Percentiles rank a stretch among this genome's conserved stretches.
These are phyloP conservation scores for Silene conica DNA, from an alignment of 148 eudicot species.

Conservation along the genomic window DNA sequence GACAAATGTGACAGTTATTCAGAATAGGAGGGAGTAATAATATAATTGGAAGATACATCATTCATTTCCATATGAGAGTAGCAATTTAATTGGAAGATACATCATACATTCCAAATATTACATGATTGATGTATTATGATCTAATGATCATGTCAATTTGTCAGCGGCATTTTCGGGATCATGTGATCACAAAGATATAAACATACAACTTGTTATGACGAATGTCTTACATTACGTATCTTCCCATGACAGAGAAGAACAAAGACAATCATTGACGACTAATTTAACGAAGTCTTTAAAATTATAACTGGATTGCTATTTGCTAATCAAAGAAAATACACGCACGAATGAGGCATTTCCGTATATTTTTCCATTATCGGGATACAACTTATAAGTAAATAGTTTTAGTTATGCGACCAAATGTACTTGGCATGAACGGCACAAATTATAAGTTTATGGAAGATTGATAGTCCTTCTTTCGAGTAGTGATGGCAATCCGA, in stretches of 20 bases:
- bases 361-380: background rate
- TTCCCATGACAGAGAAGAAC: slow-evolving; percentile 14
- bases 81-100: background rate
- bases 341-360: slow-evolving; percentile 7
- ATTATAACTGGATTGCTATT: slow-evolving; percentile 8
- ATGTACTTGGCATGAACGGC: no score
- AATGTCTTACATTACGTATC: slow-evolving; percentile 16
- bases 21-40: no score
- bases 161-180: slow-evolving; percentile 22
- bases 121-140: slow-evolving; percentile 5
- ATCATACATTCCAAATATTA: background rate
- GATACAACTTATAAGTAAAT: background rate
- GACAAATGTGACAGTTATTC: no score
- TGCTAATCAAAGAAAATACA: background rate
- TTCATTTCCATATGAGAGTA: no score
- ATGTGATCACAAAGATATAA: slow-evolving; percentile 14
- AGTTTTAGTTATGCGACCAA: no score
- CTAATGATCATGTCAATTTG: slow-evolving; percentile 14
- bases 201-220: slow-evolving; percentile 8
- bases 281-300: background rate
- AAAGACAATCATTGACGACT: slow-evolving; percentile 3
- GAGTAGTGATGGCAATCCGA: no score
- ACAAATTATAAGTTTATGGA: no score
- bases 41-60: no score
- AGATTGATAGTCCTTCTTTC: no score